These are phyloP conservation scores for Lepidium campestre DNA, from an alignment of 441 rosid species.

Conservation along the genomic window DNA sequence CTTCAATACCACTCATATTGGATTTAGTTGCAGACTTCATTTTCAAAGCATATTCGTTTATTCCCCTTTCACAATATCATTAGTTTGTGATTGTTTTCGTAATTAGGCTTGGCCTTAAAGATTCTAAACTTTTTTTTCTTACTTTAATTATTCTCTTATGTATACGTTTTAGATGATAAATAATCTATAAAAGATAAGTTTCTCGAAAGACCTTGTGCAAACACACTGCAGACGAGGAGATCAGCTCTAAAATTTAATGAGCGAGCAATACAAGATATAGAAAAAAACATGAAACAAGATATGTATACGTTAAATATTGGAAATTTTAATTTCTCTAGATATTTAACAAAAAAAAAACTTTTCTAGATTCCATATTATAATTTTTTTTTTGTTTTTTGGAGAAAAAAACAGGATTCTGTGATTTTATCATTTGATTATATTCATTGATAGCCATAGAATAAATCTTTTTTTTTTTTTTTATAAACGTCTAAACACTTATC, in stretches of 20 bases:
- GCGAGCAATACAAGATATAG: too few relatives aligned
- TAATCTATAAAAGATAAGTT: too few relatives aligned
- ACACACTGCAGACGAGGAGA: too few relatives aligned
- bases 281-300: not conserved
- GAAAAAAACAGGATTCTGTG: too few relatives aligned
- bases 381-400: too few relatives aligned
- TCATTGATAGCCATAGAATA: not conserved
- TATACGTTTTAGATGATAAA: too few relatives aligned
- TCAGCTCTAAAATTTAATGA: too few relatives aligned
- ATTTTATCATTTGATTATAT: too few relatives aligned
- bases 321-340: too few relatives aligned
- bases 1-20: constrained; percentile 11
- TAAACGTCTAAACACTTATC: not conserved
- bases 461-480: not conserved
- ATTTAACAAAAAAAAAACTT: too few relatives aligned
- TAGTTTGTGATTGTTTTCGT: not conserved
- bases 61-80: constrained; percentile 6
- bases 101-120: not conserved
- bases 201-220: too few relatives aligned
- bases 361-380: not conserved
- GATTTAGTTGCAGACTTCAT: constrained; percentile 5
- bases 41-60: constrained; percentile 26
- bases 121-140: not conserved
- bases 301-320: not conserved
- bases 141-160: not conserved